These are phyloP conservation scores for Groenewaldozyma tartarivorans DNA, from an alignment of 805 yeast species.

Conservation along the genomic window DNA sequence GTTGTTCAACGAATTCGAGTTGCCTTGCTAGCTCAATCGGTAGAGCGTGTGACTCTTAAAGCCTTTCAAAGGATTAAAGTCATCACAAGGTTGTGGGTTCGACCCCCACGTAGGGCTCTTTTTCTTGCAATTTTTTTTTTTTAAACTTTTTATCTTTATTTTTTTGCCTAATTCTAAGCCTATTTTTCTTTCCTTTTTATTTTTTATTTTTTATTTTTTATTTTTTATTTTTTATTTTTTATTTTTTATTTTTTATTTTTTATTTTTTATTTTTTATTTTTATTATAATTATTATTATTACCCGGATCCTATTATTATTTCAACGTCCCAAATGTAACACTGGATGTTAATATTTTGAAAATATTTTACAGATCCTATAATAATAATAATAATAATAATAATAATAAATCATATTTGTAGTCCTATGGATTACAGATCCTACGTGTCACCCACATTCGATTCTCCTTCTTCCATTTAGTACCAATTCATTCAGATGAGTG, in stretches of 20 bases:
- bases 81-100: constrained; percentile 27
- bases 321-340: background rate
- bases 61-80: constrained; percentile 14
- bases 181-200: too few species aligned
- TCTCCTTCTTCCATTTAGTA: background rate
- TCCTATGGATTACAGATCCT: background rate
- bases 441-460: background rate
- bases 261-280: too few species aligned
- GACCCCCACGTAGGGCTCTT: constrained; percentile 26
- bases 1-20: background rate
- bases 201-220: too few species aligned
- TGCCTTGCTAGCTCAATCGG: constrained; percentile 26
- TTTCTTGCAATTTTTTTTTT: too few species aligned
- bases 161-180: background rate
- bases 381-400: too few species aligned
- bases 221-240: too few species aligned
- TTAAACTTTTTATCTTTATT: too few species aligned
- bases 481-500: background rate
- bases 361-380: too few species aligned
- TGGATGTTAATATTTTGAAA: background rate
- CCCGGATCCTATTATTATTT: background rate
- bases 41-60: constrained; percentile 26
- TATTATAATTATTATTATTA: too few species aligned
- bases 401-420: background rate
- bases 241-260: too few species aligned